Evolutionary conservation across 257 asterid species (phyloP).

Genomic region (Przewalskia tangutica): DNA sequence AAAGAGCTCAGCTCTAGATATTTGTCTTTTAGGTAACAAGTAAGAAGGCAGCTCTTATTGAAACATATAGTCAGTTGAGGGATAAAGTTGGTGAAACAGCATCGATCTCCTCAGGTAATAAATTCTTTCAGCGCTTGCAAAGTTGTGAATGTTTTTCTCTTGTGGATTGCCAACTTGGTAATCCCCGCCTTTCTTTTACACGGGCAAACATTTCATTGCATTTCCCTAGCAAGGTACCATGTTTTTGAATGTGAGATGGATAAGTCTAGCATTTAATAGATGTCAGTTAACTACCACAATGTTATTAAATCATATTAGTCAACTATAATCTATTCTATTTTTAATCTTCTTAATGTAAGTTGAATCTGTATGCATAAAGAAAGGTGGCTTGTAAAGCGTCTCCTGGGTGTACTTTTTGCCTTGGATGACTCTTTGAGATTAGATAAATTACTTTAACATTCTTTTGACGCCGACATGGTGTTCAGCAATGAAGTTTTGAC

Average conservation of each 20-base stretch:
- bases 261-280: not conserved
- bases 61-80: conserved; percentile 53
- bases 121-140: not conserved
- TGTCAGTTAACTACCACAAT: not conserved
- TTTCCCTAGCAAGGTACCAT: not conserved
- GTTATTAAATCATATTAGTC: not conserved
- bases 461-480: not conserved
- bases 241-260: not conserved
- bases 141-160: not conserved
- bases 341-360: not conserved
- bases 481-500: not conserved
- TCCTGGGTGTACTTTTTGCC: not conserved
- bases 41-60: conserved; percentile 85
- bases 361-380: not conserved
- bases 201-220: not conserved
- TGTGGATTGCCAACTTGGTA: not conserved
- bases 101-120: conserved; percentile 63
- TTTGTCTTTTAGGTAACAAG: conserved; percentile 56
- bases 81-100: conserved; percentile 70
- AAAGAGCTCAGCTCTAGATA: not conserved
- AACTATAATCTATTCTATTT: not conserved
- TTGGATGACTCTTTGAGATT: not conserved
- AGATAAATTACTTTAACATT: not conserved
- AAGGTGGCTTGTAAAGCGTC: not conserved
- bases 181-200: not conserved